Conservation (phyloP, 352 stramenopile species). For the Phytopythium ostracodes region DNA sequence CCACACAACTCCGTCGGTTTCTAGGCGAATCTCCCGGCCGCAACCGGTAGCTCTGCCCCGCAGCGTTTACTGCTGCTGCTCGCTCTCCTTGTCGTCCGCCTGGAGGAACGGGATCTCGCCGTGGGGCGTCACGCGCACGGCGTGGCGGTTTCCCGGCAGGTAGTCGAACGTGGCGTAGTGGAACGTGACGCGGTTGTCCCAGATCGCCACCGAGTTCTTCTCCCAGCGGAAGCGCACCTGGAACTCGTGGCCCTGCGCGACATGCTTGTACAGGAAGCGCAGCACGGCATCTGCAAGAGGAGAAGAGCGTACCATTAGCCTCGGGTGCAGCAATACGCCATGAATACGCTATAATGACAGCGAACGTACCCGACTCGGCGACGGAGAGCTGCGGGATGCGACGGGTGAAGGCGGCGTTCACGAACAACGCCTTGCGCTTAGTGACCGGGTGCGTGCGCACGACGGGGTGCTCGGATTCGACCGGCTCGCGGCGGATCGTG, state of each 20-base stretch:
- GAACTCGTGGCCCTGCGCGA: constrained; percentile 28
- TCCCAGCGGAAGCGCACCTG: constrained; percentile 31
- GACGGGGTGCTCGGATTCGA: constrained; percentile 37
- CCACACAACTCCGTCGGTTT: no score
- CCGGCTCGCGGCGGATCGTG: constrained; percentile 25
- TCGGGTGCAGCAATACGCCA: background rate
- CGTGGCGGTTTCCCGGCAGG: constrained; percentile 30
- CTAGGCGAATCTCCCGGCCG: background rate
- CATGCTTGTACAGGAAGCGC: constrained; percentile 20
- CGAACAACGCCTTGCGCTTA: constrained; percentile 28
- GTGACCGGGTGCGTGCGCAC: constrained; percentile 38
- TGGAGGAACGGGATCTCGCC: constrained; percentile 23
- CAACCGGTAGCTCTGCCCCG: background rate
- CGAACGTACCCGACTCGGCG: constrained; percentile 30
- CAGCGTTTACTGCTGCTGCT: background rate
- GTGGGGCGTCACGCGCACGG: constrained; percentile 26
- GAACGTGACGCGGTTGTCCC: constrained; percentile 29
- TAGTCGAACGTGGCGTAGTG: constrained; percentile 38
- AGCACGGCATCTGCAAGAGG: constrained; percentile 4
- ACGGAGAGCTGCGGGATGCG: constrained; percentile 32
- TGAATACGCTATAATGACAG: background rate
- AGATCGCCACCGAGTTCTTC: constrained; percentile 27
- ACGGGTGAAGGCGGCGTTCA: constrained; percentile 33
- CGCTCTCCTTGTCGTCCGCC: background rate
- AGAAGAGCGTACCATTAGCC: background rate